Percentiles rank a stretch among this genome's conserved stretches.
These are phyloP conservation scores for Bonia amplexicaulis DNA, from an alignment of 176 grass and related monocot genomes.

Conservation along the genomic window DNA sequence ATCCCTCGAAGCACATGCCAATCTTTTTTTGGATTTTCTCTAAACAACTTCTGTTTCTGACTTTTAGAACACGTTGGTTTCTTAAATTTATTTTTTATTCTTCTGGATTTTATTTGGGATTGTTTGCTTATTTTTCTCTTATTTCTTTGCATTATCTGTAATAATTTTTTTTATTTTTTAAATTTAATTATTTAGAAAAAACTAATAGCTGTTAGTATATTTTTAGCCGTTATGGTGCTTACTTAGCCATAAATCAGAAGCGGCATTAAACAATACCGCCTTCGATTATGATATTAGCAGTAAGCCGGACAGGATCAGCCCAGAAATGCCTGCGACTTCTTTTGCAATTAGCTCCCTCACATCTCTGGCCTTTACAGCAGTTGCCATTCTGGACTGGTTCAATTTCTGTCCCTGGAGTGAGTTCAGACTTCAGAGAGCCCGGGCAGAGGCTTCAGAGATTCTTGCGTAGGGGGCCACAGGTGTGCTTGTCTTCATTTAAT, in stretches of 20 bases:
- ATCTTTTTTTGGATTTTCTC: no score
- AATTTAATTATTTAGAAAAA: no score
- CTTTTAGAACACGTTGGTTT: rapidly evolving
- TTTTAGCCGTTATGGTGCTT: no score
- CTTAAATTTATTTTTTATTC: no score
- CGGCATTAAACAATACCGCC: no score
- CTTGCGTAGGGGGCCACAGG: slow-evolving; percentile 1
- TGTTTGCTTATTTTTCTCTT: no score
- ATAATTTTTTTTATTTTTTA: no score
- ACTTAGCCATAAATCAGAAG: no score
- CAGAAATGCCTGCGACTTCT: not conserved
- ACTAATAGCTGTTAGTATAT: no score
- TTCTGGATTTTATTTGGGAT: no score
- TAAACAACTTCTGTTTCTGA: no score
- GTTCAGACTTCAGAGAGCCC: not conserved
- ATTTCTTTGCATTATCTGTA: no score
- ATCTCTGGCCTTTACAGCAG: not conserved
- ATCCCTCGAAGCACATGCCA: not conserved
- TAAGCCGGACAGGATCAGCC: not conserved
- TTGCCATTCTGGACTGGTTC: not conserved
- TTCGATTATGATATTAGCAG: not conserved
- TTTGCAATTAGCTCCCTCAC: not conserved
- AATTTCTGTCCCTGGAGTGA: slow-evolving; percentile 10
- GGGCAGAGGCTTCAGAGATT: slow-evolving; percentile 1
- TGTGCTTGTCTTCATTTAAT: slow-evolving; percentile 29